A percentile compares a stretch with the other conserved stretches of the same genome.
Evolutionary conservation across 2,329 filamentous ascomycete species (phyloP).

Genomic region (Berkeleyomyces rouxiae): DNA sequence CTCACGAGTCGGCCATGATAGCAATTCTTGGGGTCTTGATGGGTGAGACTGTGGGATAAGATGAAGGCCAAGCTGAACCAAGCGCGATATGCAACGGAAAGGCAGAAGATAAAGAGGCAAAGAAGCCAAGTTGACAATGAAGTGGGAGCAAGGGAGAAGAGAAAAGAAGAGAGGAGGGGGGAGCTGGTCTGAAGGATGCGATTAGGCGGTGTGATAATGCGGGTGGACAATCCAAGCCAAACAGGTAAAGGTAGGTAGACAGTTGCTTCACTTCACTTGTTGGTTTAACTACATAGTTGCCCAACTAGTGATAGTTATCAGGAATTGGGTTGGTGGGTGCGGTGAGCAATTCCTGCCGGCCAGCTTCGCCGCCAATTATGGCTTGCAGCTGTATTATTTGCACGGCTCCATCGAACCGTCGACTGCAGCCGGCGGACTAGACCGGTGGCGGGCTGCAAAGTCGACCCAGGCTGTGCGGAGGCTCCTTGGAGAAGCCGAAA

Average conservation of each 20-base stretch:
- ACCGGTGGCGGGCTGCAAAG: too few relatives aligned
- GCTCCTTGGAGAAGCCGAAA: too few relatives aligned
- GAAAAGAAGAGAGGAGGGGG: neutral
- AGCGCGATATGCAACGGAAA: neutral
- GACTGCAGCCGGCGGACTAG: too few relatives aligned
- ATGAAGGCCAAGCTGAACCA: neutral
- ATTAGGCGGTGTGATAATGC: neutral
- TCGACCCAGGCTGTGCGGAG: too few relatives aligned
- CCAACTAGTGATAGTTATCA: too few relatives aligned
- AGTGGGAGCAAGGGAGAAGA: neutral
- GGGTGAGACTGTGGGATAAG: neutral
- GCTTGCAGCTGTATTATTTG: too few relatives aligned
- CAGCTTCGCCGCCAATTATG: too few relatives aligned
- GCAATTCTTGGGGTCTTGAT: slow-evolving; percentile 13
- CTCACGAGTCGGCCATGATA: slow-evolving; percentile 20
- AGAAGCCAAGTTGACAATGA: neutral
- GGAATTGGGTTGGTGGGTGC: neutral
- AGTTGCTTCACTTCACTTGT: neutral
- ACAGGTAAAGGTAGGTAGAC: neutral
- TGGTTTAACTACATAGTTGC: too few relatives aligned
- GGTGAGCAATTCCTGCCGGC: neutral
- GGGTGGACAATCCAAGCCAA: neutral
- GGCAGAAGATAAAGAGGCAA: neutral
- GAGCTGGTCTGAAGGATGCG: neutral
- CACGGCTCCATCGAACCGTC: too few relatives aligned